Base-by-base conservation (phyloP, 257 asterid species). In the Solanum sitiens region DNA sequence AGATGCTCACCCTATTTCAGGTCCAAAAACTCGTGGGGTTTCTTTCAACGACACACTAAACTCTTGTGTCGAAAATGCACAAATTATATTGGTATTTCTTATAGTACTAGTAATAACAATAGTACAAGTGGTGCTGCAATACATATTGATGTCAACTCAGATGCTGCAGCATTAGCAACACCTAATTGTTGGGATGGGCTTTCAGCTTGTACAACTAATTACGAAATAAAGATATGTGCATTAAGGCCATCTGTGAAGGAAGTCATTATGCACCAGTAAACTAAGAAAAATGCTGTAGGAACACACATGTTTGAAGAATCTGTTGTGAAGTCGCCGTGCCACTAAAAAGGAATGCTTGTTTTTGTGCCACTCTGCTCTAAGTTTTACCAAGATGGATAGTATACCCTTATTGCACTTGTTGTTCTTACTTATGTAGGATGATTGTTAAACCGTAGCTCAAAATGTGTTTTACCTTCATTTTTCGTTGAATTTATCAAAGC, bases 141-240 rank as follows among this genome's bases (percentile, higher is more conserved):
- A 21, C 67, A 42, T 42, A 25, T 59, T 15, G n/a, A 75, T 11
- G 87, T 76, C 67, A 89, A 86, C 77, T 87, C 86, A 27, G 44
- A 40, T 5, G 59, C 91, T 4, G 59, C 91, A 20, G 37, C 84
- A 45, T 56, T 32, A 3, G 59, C 91, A 20, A 59, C 83, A 76
- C 21, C 83, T 40, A 47, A 84, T 61, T 93, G 95, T 61, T 93
- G 95, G 95, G 94, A 93, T 45, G 94, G 94, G 53, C 90, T 93
- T 8, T 91, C 91, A 86, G 79, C 88, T 45, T 85, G 76, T 63
- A 87, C 71, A 65, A 87, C 90, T 20, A 75, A 39, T 39, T 91
- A 90, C 21, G 92, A 93, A 72, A 90, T 93, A 86, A 91, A 89
- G 80, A 89, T 93, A 56, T 89, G 91, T 12, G 92, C 93, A 1